A percentile compares a stretch with the other conserved stretches of the same genome.
Evolutionary conservation across 2,329 filamentous ascomycete genomes (phyloP).

Genomic region (Meredithiella fracta): DNA sequence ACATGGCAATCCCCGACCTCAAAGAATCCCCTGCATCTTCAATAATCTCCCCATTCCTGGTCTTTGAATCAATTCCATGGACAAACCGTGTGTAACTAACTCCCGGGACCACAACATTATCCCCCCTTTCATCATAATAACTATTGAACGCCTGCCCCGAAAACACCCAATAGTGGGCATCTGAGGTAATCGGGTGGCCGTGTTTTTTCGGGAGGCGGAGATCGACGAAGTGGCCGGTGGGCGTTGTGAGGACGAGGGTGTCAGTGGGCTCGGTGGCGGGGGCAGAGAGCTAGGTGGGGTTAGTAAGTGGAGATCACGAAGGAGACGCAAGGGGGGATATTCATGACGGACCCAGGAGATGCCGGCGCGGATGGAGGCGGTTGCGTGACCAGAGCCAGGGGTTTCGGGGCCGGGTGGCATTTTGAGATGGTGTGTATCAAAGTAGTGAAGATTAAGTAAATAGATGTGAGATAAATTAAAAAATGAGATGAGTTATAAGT

Average conservation of each 20-base stretch:
- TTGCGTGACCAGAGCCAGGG: neutral
- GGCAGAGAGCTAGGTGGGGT: neutral
- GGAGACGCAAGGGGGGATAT: neutral
- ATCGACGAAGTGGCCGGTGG: conserved; percentile 41
- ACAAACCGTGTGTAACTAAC: conserved; percentile 29
- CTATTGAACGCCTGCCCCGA: conserved; percentile 2
- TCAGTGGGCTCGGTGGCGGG: conserved; percentile 9
- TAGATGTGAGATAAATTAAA: neutral
- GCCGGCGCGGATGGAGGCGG: conserved; percentile 2
- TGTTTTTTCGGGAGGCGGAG: conserved; percentile 29
- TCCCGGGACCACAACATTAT: neutral
- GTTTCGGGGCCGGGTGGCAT: conserved; percentile 1
- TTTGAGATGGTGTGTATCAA: neutral
- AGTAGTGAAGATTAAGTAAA: neutral
- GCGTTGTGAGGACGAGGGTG: conserved; percentile 48
- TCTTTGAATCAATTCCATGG: conserved; percentile 45
- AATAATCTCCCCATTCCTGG: conserved; percentile 16
- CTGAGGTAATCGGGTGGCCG: neutral
- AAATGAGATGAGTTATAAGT: too few relatives aligned
- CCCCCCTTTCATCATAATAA: neutral
- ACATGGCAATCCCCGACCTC: conserved; percentile 26
- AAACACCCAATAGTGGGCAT: conserved; percentile 8
- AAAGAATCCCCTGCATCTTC: conserved; percentile 42
- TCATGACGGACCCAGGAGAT: conserved; percentile 13
- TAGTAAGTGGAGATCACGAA: neutral